These are phyloP conservation scores for Cyberlindnera petersonii DNA, from an alignment of 805 yeast genomes.

Conservation along the genomic window DNA sequence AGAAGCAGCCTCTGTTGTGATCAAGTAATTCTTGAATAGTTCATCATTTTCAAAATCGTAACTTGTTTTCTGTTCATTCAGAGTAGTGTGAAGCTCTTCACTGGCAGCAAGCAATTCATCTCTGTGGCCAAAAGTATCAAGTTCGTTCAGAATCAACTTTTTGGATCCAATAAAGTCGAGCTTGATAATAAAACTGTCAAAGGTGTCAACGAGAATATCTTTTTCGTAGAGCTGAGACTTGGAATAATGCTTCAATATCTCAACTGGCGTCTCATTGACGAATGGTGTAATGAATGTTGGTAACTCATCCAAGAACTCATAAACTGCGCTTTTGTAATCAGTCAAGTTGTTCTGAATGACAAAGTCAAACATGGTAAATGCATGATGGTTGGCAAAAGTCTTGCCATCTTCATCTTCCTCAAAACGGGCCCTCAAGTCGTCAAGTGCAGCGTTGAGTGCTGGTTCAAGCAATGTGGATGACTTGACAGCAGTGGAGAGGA, in stretches of 20 bases:
- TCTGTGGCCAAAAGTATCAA: conserved; percentile 32
- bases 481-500: conserved; percentile 14
- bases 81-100: conserved; percentile 20
- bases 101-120: conserved; percentile 19
- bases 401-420: conserved; percentile 23
- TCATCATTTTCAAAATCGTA: conserved; percentile 29
- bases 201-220: conserved; percentile 25
- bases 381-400: conserved; percentile 20
- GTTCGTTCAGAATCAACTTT: conserved; percentile 28
- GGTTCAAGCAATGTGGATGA: conserved; percentile 12
- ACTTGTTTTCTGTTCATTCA: conserved; percentile 21
- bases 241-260: conserved; percentile 32
- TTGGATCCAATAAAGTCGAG: conserved; percentile 20
- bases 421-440: conserved; percentile 17
- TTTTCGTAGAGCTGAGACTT: conserved; percentile 24
- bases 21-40: conserved; percentile 29
- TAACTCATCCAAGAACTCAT: conserved; percentile 32
- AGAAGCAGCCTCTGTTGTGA: conserved; percentile 33
- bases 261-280: conserved; percentile 31
- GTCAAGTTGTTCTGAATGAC: conserved; percentile 25
- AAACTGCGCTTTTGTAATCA: conserved; percentile 27
- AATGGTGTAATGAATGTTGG: conserved; percentile 32
- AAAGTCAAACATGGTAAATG: conserved; percentile 28
- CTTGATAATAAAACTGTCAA: conserved; percentile 30
- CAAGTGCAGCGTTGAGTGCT: conserved; percentile 18